A percentile compares a stretch with the other conserved stretches of the same genome.
Conservation (phyloP, 192 early-diverging fungal species). For the Geranomyces variabilis region DNA sequence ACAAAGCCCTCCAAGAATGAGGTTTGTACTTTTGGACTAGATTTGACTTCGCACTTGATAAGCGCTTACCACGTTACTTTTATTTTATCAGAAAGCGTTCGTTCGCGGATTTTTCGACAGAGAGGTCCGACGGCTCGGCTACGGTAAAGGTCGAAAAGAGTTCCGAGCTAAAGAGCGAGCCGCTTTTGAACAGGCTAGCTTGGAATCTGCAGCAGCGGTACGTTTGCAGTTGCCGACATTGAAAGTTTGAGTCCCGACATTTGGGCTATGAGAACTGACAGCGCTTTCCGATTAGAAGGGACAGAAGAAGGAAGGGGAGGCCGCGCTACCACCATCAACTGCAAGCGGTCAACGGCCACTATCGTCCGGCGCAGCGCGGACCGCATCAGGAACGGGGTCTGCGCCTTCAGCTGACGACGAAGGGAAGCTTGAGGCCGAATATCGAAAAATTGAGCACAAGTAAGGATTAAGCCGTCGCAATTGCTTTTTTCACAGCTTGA, state of each 20-base stretch:
- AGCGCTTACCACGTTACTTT: too few relatives aligned
- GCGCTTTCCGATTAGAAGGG: conserved; percentile 5
- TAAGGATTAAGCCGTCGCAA: conserved; percentile 2
- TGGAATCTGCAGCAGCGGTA: conserved; percentile 48
- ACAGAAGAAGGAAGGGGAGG: conserved; percentile 23
- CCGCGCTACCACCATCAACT: not conserved
- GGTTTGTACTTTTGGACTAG: too few relatives aligned
- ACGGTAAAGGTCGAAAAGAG: conserved; percentile 49
- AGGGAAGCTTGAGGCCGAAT: conserved; percentile 44
- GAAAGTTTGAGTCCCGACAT: too few relatives aligned
- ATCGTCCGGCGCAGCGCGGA: conserved; percentile 2
- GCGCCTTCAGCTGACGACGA: conserved; percentile 33
- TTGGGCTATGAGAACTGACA: too few relatives aligned
- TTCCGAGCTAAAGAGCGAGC: conserved; percentile 44
- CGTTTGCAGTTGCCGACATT: too few relatives aligned
- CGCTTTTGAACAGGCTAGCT: conserved; percentile 45
- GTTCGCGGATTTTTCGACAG: conserved; percentile 57
- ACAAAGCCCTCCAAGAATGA: conserved; percentile 59
- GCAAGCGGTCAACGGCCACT: not conserved
- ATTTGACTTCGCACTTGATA: too few relatives aligned
- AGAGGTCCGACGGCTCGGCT: conserved; percentile 52
- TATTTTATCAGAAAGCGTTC: conserved; percentile 47
- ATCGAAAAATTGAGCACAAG: conserved; percentile 43
- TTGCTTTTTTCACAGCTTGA: not conserved
- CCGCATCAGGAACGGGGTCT: conserved; percentile 6